Percentiles rank a stretch among this genome's conserved stretches.
Conservation (phyloP, 768 basidiomycete species). For the Tephrocybe sp. region DNA sequence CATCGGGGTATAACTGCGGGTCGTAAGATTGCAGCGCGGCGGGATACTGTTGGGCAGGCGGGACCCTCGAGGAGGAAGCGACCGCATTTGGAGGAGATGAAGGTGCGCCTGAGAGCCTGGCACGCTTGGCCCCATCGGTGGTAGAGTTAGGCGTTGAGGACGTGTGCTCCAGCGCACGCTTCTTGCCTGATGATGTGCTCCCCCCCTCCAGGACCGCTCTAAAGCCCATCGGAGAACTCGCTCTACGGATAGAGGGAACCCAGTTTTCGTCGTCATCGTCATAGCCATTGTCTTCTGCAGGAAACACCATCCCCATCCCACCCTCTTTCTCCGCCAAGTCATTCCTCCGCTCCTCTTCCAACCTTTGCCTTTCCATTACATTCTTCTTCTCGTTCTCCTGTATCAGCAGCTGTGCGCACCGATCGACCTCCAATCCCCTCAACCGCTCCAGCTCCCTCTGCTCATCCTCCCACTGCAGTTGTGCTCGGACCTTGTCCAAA, state of each 20-base stretch:
- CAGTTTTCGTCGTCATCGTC: not conserved
- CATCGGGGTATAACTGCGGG: slow-evolving; percentile 36
- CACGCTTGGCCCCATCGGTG: slow-evolving; percentile 11
- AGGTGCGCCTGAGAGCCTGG: slow-evolving; percentile 9
- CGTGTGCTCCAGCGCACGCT: slow-evolving; percentile 16
- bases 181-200: too few relatives aligned
- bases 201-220: too few relatives aligned
- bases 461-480: slow-evolving; percentile 13
- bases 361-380: slow-evolving; percentile 10
- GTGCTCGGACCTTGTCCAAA: slow-evolving; percentile 12
- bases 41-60: slow-evolving; percentile 30
- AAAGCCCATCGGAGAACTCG: too few relatives aligned
- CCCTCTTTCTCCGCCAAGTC: slow-evolving; percentile 13
- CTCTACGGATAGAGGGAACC: not conserved
- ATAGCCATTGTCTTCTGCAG: slow-evolving; percentile 1
- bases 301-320: slow-evolving; percentile 12
- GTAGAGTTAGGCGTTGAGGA: slow-evolving; percentile 1
- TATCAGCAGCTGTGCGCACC: not conserved
- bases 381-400: slow-evolving; percentile 1
- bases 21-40: slow-evolving; percentile 35
- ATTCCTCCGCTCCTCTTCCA: not conserved
- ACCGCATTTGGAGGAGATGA: not conserved
- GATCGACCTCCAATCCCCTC: not conserved
- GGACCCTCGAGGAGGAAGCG: not conserved
- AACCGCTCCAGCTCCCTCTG: slow-evolving; percentile 11